These are phyloP conservation scores for Ustilago trichophora DNA, from an alignment of 1,284 basidiomycete genomes.

Conservation along the genomic window DNA sequence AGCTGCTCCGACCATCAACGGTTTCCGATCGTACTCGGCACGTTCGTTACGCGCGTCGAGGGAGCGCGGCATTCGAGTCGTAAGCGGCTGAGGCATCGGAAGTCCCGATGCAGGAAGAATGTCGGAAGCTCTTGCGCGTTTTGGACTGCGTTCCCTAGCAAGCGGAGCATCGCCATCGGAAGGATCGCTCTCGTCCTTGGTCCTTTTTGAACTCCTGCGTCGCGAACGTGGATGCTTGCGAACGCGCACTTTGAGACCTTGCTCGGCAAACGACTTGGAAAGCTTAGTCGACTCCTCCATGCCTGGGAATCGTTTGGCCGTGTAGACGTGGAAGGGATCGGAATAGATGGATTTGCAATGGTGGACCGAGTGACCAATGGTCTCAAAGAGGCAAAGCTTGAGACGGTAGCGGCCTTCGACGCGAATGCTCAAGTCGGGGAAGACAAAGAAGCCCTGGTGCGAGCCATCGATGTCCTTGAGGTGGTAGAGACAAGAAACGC, in stretches of 20 bases:
- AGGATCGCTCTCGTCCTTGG: slow-evolving; percentile 43
- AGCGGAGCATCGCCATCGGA: slow-evolving; percentile 23
- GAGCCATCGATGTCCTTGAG: slow-evolving; percentile 87
- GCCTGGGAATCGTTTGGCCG: slow-evolving; percentile 61
- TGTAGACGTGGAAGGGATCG: slow-evolving; percentile 59
- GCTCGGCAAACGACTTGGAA: slow-evolving; percentile 59
- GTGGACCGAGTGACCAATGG: slow-evolving; percentile 73
- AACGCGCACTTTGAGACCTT: slow-evolving; percentile 63
- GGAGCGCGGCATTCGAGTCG: slow-evolving; percentile 12
- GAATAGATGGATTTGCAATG: slow-evolving; percentile 64
- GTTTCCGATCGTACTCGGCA: slow-evolving; percentile 12
- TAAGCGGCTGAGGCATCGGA: slow-evolving; percentile 12
- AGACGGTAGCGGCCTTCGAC: slow-evolving; percentile 87
- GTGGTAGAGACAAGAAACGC: slow-evolving; percentile 92
- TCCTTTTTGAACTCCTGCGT: slow-evolving; percentile 34
- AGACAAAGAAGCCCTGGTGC: slow-evolving; percentile 73
- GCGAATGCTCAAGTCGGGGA: slow-evolving; percentile 69
- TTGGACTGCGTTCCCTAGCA: slow-evolving; percentile 24
- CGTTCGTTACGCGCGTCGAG: slow-evolving; percentile 22
- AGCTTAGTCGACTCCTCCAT: slow-evolving; percentile 62
- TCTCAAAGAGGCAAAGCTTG: slow-evolving; percentile 84
- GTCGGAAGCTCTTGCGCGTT: slow-evolving; percentile 31
- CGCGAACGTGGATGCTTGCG: slow-evolving; percentile 58
- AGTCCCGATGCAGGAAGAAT: slow-evolving; percentile 16
- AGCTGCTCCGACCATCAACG: no score